A percentile compares a stretch with the other conserved stretches of the same genome.
phyloP scores from a whole-genome alignment of 2,329 filamentous ascomycete species.

The Paracamarosporium sp. region DNA sequence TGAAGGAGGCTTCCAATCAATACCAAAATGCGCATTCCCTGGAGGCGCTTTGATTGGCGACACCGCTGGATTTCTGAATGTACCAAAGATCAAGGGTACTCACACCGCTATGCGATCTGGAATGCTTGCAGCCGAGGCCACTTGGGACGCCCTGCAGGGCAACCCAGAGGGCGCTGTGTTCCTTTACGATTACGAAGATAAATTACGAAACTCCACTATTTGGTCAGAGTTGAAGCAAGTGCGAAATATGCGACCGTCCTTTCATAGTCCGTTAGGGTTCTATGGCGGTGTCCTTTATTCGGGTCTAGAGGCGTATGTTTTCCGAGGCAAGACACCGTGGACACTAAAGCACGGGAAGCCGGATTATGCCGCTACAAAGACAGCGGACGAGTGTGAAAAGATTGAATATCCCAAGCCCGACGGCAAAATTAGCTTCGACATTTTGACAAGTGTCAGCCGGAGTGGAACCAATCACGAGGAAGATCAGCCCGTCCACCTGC shows the following conservation, averaged over 20 bases:
- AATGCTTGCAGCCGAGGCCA: slow-evolving; percentile 93
- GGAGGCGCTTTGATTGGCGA: slow-evolving; percentile 95
- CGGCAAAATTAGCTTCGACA: slow-evolving; percentile 93
- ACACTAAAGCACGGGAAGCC: slow-evolving; percentile 83
- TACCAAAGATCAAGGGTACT: slow-evolving; percentile 98
- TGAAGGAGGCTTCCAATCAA: slow-evolving; percentile 96
- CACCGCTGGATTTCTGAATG: slow-evolving; percentile 94
- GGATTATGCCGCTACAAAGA: slow-evolving; percentile 80
- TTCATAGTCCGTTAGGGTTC: slow-evolving; percentile 84
- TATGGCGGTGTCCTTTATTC: slow-evolving; percentile 93
- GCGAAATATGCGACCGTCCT: slow-evolving; percentile 96
- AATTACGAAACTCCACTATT: slow-evolving; percentile 82
- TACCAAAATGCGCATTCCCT: slow-evolving; percentile 95
- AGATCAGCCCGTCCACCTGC: slow-evolving; percentile 94
- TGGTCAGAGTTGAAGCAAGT: slow-evolving; percentile 96
- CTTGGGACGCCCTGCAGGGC: slow-evolving; percentile 74
- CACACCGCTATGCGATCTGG: slow-evolving; percentile 98
- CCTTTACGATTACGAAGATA: slow-evolving; percentile 91
- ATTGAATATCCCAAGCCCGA: slow-evolving; percentile 98
- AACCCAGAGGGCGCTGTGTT: slow-evolving; percentile 74
- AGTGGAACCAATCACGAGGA: slow-evolving; percentile 99
- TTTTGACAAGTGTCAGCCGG: slow-evolving; percentile 90
- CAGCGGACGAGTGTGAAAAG: slow-evolving; percentile 79
- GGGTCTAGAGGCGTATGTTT: slow-evolving; percentile 85
- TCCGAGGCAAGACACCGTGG: slow-evolving; percentile 89